Percentiles rank a stretch among this genome's conserved stretches.
These are phyloP conservation scores for Cyclotella baltica DNA, from an alignment of 108 stramenopile species.

Conservation along the genomic window DNA sequence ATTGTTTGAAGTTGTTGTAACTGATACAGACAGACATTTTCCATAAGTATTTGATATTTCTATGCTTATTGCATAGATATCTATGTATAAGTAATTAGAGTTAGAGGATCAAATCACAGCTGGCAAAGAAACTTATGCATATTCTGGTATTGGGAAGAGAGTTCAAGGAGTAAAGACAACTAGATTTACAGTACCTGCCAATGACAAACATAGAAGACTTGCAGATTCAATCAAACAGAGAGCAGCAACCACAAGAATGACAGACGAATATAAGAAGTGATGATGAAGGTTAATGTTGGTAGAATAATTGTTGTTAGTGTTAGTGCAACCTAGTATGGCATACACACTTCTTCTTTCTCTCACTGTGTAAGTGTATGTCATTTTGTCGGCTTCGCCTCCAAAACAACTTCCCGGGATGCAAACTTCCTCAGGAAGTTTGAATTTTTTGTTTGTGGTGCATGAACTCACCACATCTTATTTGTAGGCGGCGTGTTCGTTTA, in stretches of 20 bases:
- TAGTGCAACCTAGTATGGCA: too few species aligned
- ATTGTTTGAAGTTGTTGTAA: not conserved
- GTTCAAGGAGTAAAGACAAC: not conserved
- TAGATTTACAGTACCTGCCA: not conserved
- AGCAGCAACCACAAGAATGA: not conserved
- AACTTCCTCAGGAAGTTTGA: too few species aligned
- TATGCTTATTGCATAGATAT: not conserved
- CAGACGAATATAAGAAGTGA: not conserved
- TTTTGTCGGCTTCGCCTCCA: too few species aligned
- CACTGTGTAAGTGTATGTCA: too few species aligned
- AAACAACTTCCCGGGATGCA: too few species aligned
- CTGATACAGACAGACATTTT: not conserved
- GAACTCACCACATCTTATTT: too few species aligned
- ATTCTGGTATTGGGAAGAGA: conserved; percentile 5
- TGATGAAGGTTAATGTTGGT: too few species aligned
- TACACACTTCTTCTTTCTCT: too few species aligned
- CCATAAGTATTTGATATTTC: not conserved
- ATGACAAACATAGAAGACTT: not conserved
- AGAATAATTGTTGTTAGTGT: too few species aligned
- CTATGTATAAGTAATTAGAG: not conserved
- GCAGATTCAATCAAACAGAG: not conserved
- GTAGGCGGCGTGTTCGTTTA: too few species aligned
- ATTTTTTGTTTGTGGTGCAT: too few species aligned
- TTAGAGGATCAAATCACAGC: not conserved
- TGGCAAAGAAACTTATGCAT: not conserved